Conservation (phyloP, 1,284 basidiomycete genomes). For the Heterobasidion annosum region DNA sequence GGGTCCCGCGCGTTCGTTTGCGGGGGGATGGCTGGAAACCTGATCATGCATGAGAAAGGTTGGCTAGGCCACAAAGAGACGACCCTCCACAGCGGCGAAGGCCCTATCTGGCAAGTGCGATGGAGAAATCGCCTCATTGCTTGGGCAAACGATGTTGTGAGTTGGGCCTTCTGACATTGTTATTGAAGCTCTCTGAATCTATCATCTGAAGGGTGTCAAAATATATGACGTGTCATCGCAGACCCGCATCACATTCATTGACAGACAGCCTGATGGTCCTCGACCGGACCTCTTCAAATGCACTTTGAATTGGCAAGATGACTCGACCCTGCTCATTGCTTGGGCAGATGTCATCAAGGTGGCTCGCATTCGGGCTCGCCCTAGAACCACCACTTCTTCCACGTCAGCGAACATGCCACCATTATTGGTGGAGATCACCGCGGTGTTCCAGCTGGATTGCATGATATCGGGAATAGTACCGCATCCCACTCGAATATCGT, state of each 20-base stretch:
- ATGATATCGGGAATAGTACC: slow-evolving; percentile 91
- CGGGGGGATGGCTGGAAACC: slow-evolving; percentile 86
- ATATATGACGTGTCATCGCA: slow-evolving; percentile 84
- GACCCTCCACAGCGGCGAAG: slow-evolving; percentile 81
- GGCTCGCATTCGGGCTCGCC: slow-evolving; percentile 67
- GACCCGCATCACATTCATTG: slow-evolving; percentile 82
- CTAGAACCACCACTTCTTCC: slow-evolving; percentile 32
- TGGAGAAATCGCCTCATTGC: slow-evolving; percentile 88
- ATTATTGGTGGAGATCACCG: slow-evolving; percentile 77
- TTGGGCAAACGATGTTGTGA: slow-evolving; percentile 91
- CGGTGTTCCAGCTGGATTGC: slow-evolving; percentile 90
- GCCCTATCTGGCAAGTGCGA: slow-evolving; percentile 87
- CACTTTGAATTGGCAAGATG: slow-evolving; percentile 87
- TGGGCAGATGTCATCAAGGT: slow-evolving; percentile 97
- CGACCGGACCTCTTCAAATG: slow-evolving; percentile 93
- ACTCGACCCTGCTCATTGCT: slow-evolving; percentile 81
- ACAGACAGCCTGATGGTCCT: slow-evolving; percentile 74
- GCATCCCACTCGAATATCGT: slow-evolving; percentile 41
- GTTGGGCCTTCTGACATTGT: slow-evolving; percentile 14
- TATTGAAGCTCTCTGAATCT: neutral
- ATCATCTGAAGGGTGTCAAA: slow-evolving; percentile 68
- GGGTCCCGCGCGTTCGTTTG: slow-evolving; percentile 83
- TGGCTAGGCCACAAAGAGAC: slow-evolving; percentile 96
- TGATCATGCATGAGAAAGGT: slow-evolving; percentile 88
- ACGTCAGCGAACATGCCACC: slow-evolving; percentile 38